Percentiles rank a stretch among this genome's conserved stretches.
Conservation (phyloP, 2,329 filamentous ascomycete species). For the Alternaria atra region DNA sequence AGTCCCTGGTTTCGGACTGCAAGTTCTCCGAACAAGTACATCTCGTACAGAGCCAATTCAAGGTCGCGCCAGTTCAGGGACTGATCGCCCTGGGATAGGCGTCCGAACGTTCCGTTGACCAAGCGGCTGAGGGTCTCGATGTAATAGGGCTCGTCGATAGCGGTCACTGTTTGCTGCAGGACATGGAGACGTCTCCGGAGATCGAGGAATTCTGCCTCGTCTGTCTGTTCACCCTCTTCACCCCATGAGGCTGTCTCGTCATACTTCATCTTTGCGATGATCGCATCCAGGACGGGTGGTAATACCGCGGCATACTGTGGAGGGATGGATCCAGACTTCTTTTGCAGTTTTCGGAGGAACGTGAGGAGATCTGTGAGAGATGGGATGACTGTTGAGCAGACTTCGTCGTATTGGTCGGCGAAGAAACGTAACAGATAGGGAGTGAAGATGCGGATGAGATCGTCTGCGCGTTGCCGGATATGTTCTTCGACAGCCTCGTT, state of each 20-base stretch:
- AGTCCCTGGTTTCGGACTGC: slow-evolving; percentile 88
- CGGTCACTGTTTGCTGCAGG: slow-evolving; percentile 90
- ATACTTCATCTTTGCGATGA: slow-evolving; percentile 96
- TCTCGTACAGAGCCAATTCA: slow-evolving; percentile 91
- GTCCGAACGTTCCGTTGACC: slow-evolving; percentile 86
- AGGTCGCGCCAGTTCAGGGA: slow-evolving; percentile 94
- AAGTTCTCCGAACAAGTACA: slow-evolving; percentile 94
- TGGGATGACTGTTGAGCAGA: slow-evolving; percentile 94
- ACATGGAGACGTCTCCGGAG: slow-evolving; percentile 88
- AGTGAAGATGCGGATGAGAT: slow-evolving; percentile 82
- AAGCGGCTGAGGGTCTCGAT: slow-evolving; percentile 87
- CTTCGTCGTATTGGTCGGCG: slow-evolving; percentile 96
- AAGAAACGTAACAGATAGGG: slow-evolving; percentile 93
- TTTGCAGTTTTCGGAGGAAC: slow-evolving; percentile 83
- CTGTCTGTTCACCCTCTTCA: slow-evolving; percentile 90
- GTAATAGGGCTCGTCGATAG: slow-evolving; percentile 87
- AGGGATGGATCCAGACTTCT: slow-evolving; percentile 69
- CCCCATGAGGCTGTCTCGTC: slow-evolving; percentile 95
- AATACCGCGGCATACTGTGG: slow-evolving; percentile 82
- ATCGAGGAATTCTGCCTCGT: slow-evolving; percentile 97
- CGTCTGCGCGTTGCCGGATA: slow-evolving; percentile 77
- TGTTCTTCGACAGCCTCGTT: slow-evolving; percentile 69
- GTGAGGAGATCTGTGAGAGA: slow-evolving; percentile 91
- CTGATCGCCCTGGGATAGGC: slow-evolving; percentile 73
- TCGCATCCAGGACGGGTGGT: slow-evolving; percentile 86